Base-by-base conservation (phyloP, 2,329 filamentous ascomycete genomes). In the Lasiodiplodia sp. region DNA sequence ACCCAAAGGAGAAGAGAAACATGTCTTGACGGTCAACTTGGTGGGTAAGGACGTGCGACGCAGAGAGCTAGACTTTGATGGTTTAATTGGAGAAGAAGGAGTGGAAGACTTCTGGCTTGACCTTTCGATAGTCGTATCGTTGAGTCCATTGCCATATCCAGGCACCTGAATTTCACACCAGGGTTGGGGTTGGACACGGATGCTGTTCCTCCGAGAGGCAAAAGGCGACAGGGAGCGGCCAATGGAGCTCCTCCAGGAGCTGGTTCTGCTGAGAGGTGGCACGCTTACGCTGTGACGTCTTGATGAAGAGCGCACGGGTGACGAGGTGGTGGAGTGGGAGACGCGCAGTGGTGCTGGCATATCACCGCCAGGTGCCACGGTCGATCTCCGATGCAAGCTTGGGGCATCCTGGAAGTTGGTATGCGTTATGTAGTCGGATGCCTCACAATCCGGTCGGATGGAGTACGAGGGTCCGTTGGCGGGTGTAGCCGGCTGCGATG, bases 361-460 rank as follows among this genome's bases (percentile, higher is more conserved):
- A 16, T 80, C 78, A 18, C 76, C 71, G 28, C 52, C 31, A 5
- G n/a, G 51, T 40, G 60, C 65, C 53, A 58, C 57, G 23, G 73
- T 76, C 11, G 71, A 68, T 74, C 79, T 71, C 71, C 74, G 67
- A 72, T 76, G 73, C 37, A 66, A 28, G 23, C 70, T 65, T 23
- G 69, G 71, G 2, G 72, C 71, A 23, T 47, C 34, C 51, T 72
- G 64, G 28, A 47, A 69, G 55, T 73, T 64, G 16, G 71, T 75
- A 49, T 73, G 73, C 3, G 73, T 74, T 44, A 80, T 78, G 62
- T 80, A 80, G 60, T 79, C 80, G 49, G 82, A 79, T 25, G 77
- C 79, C 63, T 84, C 79, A 69, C 83, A 85, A 60, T 85, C 83
- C 2, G 83, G 68, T 16, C 49, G 31, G 8, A 69, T 67, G 11